Base-by-base conservation (phyloP, 2,329 filamentous ascomycete species). In the Beauveria bassiana region DNA sequence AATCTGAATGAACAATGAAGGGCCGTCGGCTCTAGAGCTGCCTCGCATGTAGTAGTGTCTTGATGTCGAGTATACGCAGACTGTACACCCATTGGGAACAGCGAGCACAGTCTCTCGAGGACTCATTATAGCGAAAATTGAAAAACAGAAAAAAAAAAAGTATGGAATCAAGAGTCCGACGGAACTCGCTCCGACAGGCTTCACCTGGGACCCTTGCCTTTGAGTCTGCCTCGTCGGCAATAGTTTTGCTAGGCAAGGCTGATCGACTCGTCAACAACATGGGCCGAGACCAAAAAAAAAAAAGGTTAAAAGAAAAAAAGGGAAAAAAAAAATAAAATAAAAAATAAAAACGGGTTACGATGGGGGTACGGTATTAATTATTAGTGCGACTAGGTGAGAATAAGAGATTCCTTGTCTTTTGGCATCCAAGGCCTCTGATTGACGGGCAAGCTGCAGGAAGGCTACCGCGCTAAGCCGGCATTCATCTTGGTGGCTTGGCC, bases 161-260 rank as follows among this genome's bases (percentile, higher is more conserved):
- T 9, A 43, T 5, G 52, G 22, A 31, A 28, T 20, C 18, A 3
- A 2, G 6, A 31, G 9, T 31, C 40, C 22, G n/a, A 54, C 52
- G 40, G 52, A 55, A 55, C 20, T n/a, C 52, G 16, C 26, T 34
- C 54, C 54, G 28, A 34, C 26, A 38, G 53, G 53, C 49, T 20
- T 14, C 31, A 34, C 31, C 31, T 34, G 4, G 12, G 9, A 34
- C 26, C 31, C 31, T 5, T n/a, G 28, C 22, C 28, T n/a, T 24
- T 16, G 42, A 60, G 58, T 60, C 58, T 60, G 58, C 58, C 58
- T 60, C 47, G 58, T 20, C 49, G 20, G 49, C 31, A 24, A 22
- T 52, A 8, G 5, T 20, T 20, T 20, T 20, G 5, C 26, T 24
- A 46, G 49, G 14, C 58, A 53, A 60, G 47, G 38, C 49, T 52